Evolutionary conservation across 2,329 filamentous ascomycete species (phyloP).

Genomic region (Emericellopsis atlantica): DNA sequence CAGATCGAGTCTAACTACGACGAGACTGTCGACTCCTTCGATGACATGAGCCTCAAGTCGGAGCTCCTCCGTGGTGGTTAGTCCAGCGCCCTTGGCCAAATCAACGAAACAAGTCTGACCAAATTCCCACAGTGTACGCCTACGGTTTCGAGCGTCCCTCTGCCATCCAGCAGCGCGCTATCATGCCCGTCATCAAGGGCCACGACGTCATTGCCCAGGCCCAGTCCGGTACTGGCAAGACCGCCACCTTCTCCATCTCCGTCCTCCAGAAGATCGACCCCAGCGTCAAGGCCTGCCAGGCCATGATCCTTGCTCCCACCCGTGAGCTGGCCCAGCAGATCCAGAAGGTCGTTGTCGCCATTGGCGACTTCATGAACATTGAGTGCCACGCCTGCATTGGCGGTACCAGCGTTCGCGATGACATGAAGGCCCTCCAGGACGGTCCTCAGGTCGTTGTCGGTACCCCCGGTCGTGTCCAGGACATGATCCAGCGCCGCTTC

Average conservation of each 20-base stretch:
- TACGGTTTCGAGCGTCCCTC: slow-evolving; percentile 99
- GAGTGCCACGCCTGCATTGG: slow-evolving; percentile 99
- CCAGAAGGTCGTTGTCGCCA: slow-evolving; percentile 97
- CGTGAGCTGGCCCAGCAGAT: slow-evolving; percentile 99
- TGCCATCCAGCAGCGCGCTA: slow-evolving; percentile 98
- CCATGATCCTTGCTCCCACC: slow-evolving; percentile 92
- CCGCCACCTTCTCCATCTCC: slow-evolving; percentile 98
- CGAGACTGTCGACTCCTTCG: slow-evolving; percentile 98
- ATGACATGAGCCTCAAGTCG: slow-evolving; percentile 92
- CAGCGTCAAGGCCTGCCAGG: slow-evolving; percentile 92
- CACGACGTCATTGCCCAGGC: slow-evolving; percentile 99
- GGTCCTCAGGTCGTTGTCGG: slow-evolving; percentile 96
- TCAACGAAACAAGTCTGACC: slow-evolving; percentile 9
- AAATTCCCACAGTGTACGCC: slow-evolving; percentile 58
- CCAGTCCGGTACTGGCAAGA: slow-evolving; percentile 99
- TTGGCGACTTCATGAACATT: slow-evolving; percentile 99
- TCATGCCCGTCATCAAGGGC: slow-evolving; percentile 99
- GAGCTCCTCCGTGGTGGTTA: slow-evolving; percentile 90
- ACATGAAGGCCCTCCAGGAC: slow-evolving; percentile 95
- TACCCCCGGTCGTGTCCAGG: slow-evolving; percentile 94
- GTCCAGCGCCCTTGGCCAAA: slow-evolving; percentile 8
- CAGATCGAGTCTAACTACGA: slow-evolving; percentile 99
- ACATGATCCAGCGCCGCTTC: slow-evolving; percentile 98
- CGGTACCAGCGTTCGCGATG: slow-evolving; percentile 93
- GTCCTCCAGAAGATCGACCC: slow-evolving; percentile 98